Evolutionary conservation across 331 rosid species (phyloP).

Genomic region (Malus hybrid): DNA sequence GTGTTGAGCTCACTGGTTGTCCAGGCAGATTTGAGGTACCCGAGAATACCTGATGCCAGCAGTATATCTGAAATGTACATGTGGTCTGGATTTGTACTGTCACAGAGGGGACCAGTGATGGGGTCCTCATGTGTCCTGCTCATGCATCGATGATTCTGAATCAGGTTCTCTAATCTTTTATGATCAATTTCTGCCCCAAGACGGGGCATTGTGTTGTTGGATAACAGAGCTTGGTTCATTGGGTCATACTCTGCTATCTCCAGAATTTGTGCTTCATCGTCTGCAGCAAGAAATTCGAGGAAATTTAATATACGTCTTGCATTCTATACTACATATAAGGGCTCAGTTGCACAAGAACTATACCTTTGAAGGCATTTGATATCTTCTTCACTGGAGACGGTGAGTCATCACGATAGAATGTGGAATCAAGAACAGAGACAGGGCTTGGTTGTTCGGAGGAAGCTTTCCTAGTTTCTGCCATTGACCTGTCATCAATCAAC

Average conservation of each 20-base stretch:
- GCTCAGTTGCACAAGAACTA: conserved; percentile 16
- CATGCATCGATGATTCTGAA: conserved; percentile 27
- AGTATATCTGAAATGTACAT: conserved; percentile 62
- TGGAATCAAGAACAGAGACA: conserved; percentile 80
- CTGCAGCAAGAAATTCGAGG: conserved; percentile 32
- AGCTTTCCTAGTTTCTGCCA: conserved; percentile 30
- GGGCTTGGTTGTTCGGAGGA: conserved; percentile 84
- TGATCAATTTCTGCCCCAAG: conserved; percentile 25
- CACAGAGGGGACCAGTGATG: conserved; percentile 9
- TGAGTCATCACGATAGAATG: conserved; percentile 79
- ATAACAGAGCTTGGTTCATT: conserved; percentile 22
- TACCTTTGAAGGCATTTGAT: conserved; percentile 49
- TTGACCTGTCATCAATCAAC: conserved; percentile 21
- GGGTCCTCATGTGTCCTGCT: conserved; percentile 29
- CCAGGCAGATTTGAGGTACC: conserved; percentile 32
- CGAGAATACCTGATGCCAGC: conserved; percentile 51
- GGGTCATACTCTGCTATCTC: conserved; percentile 33
- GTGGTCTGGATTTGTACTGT: conserved; percentile 50
- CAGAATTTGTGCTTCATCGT: conserved; percentile 31
- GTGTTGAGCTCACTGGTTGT: conserved; percentile 29
- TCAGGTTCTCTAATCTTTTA: conserved; percentile 20
- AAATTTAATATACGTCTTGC: background rate
- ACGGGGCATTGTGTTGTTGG: conserved; percentile 19
- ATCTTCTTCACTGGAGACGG: conserved; percentile 87
- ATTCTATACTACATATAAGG: background rate